Conservation (phyloP, 129 eudicot species). For the Artemisia argyi region DNA sequence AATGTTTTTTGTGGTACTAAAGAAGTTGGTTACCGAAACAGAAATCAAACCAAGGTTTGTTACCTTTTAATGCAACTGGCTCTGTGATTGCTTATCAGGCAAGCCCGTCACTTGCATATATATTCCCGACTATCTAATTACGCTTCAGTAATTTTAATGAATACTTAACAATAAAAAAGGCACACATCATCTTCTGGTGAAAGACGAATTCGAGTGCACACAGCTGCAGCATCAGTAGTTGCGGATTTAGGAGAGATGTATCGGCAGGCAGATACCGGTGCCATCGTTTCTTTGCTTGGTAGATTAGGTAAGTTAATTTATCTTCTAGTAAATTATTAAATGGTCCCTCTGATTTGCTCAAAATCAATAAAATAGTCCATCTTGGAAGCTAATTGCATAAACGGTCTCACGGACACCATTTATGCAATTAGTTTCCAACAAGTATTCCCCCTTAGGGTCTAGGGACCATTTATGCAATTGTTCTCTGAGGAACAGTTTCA, state of each 20-base stretch:
- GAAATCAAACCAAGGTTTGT: too few relatives aligned
- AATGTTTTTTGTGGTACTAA: too few relatives aligned
- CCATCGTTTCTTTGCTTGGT: constrained; percentile 68
- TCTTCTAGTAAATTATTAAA: too few relatives aligned
- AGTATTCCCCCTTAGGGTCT: too few relatives aligned
- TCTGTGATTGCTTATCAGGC: background rate
- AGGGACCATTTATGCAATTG: too few relatives aligned
- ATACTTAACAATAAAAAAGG: constrained; percentile 58
- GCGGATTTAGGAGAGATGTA: constrained; percentile 94
- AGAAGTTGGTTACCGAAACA: too few relatives aligned
- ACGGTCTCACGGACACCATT: too few relatives aligned
- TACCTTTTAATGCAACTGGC: background rate
- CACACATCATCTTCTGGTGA: constrained; percentile 93
- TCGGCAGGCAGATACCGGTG: constrained; percentile 90
- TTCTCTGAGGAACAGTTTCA: too few relatives aligned
- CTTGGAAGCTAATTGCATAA: too few relatives aligned
- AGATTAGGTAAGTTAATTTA: constrained; percentile 58
- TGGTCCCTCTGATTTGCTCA: too few relatives aligned
- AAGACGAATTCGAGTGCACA: constrained; percentile 93
- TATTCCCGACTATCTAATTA: constrained; percentile 1
- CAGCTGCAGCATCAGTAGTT: constrained; percentile 96
- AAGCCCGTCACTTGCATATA: background rate
- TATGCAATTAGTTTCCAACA: too few relatives aligned
- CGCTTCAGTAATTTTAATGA: background rate
- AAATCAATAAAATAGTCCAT: too few relatives aligned